phyloP scores from a whole-genome alignment of 257 asterid genomes.

The Ligustrum vulgare region DNA sequence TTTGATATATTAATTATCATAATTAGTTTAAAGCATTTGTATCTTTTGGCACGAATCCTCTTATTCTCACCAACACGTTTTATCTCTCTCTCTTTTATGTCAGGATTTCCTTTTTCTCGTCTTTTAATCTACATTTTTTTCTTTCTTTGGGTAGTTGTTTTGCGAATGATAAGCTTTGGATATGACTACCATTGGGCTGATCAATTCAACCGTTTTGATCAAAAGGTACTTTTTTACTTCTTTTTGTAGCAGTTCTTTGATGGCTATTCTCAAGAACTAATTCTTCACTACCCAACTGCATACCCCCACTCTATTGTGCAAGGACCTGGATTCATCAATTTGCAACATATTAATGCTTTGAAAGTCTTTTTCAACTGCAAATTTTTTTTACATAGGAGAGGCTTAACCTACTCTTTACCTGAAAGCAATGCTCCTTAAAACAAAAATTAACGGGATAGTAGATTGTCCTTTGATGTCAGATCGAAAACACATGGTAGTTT shows the following conservation, averaged over 20 bases:
- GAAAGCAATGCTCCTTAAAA: background rate
- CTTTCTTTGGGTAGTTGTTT: constrained; percentile 59
- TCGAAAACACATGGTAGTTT: background rate
- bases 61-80: background rate
- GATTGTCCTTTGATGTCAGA: background rate
- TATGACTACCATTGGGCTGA: constrained; percentile 89
- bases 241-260: constrained; percentile 15
- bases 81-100: background rate
- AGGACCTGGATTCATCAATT: constrained; percentile 12
- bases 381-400: constrained; percentile 5
- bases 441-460: background rate
- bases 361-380: constrained; percentile 1
- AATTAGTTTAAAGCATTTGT: constrained; percentile 17
- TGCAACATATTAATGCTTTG: constrained; percentile 10
- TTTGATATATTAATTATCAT: constrained; percentile 10
- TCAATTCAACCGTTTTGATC: constrained; percentile 53
- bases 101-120: background rate
- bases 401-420: constrained; percentile 1
- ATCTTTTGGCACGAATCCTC: constrained; percentile 6
- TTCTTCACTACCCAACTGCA: background rate
- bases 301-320: background rate
- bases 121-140: constrained; percentile 4
- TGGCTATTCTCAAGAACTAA: background rate
- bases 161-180: constrained; percentile 98
- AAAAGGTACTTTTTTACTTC: constrained; percentile 51